Evolutionary conservation across 495 filamentous ascomycete genomes (phyloP).

Genomic region (Lasiosphaeria hispida): DNA sequence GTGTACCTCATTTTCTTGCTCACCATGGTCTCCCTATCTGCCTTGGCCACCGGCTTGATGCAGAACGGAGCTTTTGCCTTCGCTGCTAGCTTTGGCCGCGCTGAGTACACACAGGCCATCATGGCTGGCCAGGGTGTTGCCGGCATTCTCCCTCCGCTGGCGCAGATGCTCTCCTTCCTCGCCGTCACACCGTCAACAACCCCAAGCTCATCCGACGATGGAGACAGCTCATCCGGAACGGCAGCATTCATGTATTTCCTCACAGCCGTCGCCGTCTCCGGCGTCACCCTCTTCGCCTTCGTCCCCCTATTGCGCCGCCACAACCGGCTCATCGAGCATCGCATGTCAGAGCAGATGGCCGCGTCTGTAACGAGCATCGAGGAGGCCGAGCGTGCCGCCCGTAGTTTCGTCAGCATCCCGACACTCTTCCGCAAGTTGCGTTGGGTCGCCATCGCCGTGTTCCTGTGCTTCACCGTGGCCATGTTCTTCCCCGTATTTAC

Average conservation of each 20-base stretch:
- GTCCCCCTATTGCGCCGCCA: slow-evolving; percentile 47
- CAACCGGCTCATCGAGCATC: slow-evolving; percentile 40
- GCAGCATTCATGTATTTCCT: slow-evolving; percentile 91
- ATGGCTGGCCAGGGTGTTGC: slow-evolving; percentile 94
- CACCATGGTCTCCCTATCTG: slow-evolving; percentile 74
- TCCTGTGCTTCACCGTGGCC: slow-evolving; percentile 74
- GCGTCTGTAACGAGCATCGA: slow-evolving; percentile 43
- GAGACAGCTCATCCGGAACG: slow-evolving; percentile 39
- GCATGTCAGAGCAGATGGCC: slow-evolving; percentile 34
- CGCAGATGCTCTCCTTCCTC: slow-evolving; percentile 80
- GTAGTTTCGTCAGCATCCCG: slow-evolving; percentile 62
- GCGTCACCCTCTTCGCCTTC: slow-evolving; percentile 59
- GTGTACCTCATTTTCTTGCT: slow-evolving; percentile 80
- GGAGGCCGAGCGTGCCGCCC: slow-evolving; percentile 44
- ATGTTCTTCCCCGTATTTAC: slow-evolving; percentile 98
- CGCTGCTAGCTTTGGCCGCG: slow-evolving; percentile 75
- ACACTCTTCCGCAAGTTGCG: slow-evolving; percentile 69
- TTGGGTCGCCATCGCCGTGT: slow-evolving; percentile 68
- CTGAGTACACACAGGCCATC: slow-evolving; percentile 90
- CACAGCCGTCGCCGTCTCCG: slow-evolving; percentile 65
- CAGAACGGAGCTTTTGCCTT: slow-evolving; percentile 96
- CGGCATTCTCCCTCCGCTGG: slow-evolving; percentile 84
- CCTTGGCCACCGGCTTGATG: slow-evolving; percentile 76
- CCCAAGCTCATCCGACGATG: slow-evolving; percentile 12
- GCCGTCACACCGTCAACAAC: slow-evolving; percentile 49